Evolutionary conservation across 768 basidiomycete genomes (phyloP), one percentile per base, ranked within the genome.

Genomic region (Filobasidium floriforme): DNA sequence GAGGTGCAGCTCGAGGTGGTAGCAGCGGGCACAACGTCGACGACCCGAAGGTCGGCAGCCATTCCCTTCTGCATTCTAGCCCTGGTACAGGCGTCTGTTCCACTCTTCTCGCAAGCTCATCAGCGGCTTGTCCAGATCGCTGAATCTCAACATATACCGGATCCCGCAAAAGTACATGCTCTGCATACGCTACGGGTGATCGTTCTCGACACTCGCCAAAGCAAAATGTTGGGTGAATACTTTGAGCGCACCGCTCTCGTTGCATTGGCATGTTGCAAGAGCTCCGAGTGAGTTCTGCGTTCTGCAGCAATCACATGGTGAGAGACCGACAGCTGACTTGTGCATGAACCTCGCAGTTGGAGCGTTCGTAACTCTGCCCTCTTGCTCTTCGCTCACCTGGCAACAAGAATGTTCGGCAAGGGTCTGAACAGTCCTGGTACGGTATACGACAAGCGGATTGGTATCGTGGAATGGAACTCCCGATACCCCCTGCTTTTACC

Each of bases 351-450:
- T 24, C 15, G 0, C 41, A 78, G 77, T 62, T 78, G 77, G 77
- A 77, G 75, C 60, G 77, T 78, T 18, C 59, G 74, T 5, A 78
- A 78, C 65, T 75, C 75, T 51, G 77, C 75, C 14, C 62, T 77
- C 12, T 73, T 78, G 54, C 69, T 78, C 0, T 76, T 77, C 63
- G 75, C 77, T 0, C 72, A 73, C 18, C 64, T 78, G 18, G 64
- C 75, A 6, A 71, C 62, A 6, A 66, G 72, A 22, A 63, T 71
- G 1, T 63, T 72, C 49, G 71, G 72, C 12, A 68, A 66, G 43
- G 73, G 71, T 62, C 69, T 69, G 18, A 68, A 65, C 26, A 72
- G 70, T n/a, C 65, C 72, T 32, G 46, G 65, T 28, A 68, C 68
- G 6, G 44, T 73, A 14, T 65, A 46, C 37, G 54, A 69, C 7